Evolutionary conservation across 345 rosid genomes (phyloP).

Genomic region (Dipteronia dyeriana): DNA sequence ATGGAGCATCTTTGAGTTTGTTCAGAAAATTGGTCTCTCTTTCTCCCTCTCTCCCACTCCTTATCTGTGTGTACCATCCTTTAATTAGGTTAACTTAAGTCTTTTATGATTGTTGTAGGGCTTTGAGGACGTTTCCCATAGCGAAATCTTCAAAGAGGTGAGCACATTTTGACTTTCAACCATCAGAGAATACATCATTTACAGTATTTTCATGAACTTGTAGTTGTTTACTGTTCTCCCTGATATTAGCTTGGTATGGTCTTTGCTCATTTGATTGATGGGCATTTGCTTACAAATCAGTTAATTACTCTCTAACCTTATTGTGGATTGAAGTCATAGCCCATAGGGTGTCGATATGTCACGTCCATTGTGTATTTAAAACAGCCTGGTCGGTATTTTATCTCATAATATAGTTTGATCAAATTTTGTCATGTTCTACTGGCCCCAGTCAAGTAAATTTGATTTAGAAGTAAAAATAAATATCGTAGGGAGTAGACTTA

Average conservation of each 20-base stretch:
- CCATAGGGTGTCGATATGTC: neutral
- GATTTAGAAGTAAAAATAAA: neutral
- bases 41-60: neutral
- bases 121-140: conserved; percentile 61
- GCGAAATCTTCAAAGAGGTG: conserved; percentile 84
- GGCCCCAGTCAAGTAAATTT: neutral
- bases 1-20: conserved; percentile 65
- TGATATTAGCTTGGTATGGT: conserved; percentile 1
- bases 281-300: neutral
- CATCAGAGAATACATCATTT: neutral
- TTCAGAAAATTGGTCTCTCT: conserved; percentile 73
- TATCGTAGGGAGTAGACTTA: neutral
- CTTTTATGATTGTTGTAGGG: conserved; percentile 49
- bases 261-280: neutral
- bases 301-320: neutral
- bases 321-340: neutral
- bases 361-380: neutral
- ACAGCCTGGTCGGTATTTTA: neutral
- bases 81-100: conserved; percentile 10
- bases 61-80: neutral
- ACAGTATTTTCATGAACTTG: neutral
- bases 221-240: neutral
- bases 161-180: conserved; percentile 16
- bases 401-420: neutral
- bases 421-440: neutral